These are phyloP conservation scores for Dinochytrium kinnereticum DNA, from an alignment of 371 early-diverging fungal species.

Conservation along the genomic window DNA sequence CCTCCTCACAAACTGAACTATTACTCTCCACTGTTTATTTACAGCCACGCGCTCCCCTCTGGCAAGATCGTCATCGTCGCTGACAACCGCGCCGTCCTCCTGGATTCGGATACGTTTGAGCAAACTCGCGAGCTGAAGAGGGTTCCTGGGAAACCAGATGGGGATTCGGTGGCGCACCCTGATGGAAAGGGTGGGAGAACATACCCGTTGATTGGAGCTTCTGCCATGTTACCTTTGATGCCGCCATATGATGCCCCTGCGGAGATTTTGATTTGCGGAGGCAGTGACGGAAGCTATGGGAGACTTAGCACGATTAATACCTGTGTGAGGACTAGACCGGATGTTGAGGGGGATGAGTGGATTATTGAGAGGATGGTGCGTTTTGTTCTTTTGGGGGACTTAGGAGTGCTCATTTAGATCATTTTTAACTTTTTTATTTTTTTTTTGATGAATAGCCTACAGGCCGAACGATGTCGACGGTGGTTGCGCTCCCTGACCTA, in stretches of 20 bases:
- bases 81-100: too few relatives aligned
- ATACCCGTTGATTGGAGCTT: slow-evolving; percentile 68
- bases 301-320: slow-evolving; percentile 24
- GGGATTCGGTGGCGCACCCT: neutral
- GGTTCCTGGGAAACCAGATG: neutral
- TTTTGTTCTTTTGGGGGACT: too few relatives aligned
- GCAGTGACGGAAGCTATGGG: slow-evolving; percentile 26
- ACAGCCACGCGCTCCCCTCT: too few relatives aligned
- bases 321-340: slow-evolving; percentile 15
- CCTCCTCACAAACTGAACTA: neutral
- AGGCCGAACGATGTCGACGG: slow-evolving; percentile 67
- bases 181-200: slow-evolving; percentile 43
- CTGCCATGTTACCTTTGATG: slow-evolving; percentile 63
- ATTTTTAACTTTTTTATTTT: neutral
- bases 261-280: slow-evolving; percentile 69
- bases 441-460: neutral
- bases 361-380: slow-evolving; percentile 22
- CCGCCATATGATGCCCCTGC: slow-evolving; percentile 62
- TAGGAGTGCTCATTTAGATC: neutral
- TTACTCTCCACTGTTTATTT: neutral
- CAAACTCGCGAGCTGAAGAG: neutral
- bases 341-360: slow-evolving; percentile 13
- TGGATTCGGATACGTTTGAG: neutral
- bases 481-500: slow-evolving; percentile 63
- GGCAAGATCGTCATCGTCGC: too few relatives aligned